A percentile compares a stretch with the other conserved stretches of the same genome.
These are phyloP conservation scores for Colletotrichum viniferum DNA, from an alignment of 2,329 filamentous ascomycete genomes.

Conservation along the genomic window DNA sequence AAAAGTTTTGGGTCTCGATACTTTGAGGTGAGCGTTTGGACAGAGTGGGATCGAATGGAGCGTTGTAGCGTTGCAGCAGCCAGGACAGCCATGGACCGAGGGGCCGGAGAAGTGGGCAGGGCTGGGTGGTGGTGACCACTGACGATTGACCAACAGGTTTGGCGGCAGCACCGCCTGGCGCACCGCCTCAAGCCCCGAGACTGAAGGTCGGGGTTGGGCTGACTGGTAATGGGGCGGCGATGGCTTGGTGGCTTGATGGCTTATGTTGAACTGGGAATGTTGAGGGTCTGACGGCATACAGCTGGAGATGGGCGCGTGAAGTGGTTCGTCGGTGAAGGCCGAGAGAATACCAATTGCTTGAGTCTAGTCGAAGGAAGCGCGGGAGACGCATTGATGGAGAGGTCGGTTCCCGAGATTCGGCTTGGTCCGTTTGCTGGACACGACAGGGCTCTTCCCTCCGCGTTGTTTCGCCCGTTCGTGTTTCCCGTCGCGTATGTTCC, in stretches of 20 bases:
- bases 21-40: not conserved
- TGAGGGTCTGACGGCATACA: not conserved
- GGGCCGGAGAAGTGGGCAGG: not conserved
- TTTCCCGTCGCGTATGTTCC: not conserved
- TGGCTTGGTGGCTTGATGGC: not conserved
- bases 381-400: not conserved
- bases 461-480: not conserved
- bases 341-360: not conserved
- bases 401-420: not conserved
- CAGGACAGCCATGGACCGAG: not conserved
- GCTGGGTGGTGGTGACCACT: not conserved
- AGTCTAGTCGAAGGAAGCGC: not conserved
- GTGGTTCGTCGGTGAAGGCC: not conserved
- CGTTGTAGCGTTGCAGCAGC: not conserved
- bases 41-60: not conserved
- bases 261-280: not conserved
- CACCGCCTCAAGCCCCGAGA: conserved; percentile 8
- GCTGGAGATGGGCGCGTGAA: not conserved
- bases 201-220: conserved; percentile 1
- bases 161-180: conserved; percentile 1
- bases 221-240: not conserved
- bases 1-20: not conserved
- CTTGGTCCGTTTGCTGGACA: not conserved
- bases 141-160: not conserved
- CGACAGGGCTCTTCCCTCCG: not conserved